A percentile compares a stretch with the other conserved stretches of the same genome.
phyloP scores from a whole-genome alignment of 2,329 filamentous ascomycete species.

The Penicillium crustosum region DNA sequence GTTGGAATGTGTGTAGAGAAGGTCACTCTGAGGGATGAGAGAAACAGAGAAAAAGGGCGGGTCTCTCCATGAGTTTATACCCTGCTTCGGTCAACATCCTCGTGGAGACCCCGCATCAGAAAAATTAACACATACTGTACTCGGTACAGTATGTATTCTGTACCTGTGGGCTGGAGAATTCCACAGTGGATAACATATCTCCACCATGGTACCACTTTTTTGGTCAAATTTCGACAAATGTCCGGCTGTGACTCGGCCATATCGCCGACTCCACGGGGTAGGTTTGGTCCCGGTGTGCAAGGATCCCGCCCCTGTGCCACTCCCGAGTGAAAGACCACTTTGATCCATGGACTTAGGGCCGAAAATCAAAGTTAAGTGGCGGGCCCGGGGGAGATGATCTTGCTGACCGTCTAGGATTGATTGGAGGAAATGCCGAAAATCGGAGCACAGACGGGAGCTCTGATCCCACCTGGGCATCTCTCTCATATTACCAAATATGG shows the following conservation, averaged over 20 bases:
- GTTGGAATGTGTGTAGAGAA: neutral
- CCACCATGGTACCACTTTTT: neutral
- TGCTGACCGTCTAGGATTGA: neutral
- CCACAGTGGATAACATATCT: neutral
- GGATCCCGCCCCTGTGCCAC: slow-evolving; percentile 3
- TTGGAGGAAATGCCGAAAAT: slow-evolving; percentile 6
- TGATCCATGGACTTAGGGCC: neutral
- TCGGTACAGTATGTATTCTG: neutral
- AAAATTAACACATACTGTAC: neutral
- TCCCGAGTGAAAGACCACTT: neutral
- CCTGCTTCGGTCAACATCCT: neutral
- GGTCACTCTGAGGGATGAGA: neutral
- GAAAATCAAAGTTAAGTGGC: neutral
- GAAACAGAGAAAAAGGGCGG: neutral
- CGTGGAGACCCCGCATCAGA: slow-evolving; percentile 21
- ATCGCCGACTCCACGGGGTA: slow-evolving; percentile 12
- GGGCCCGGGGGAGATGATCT: neutral
- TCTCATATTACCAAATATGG: too few species aligned
- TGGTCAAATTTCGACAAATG: neutral
- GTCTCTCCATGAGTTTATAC: slow-evolving; percentile 6
- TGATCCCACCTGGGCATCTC: neutral
- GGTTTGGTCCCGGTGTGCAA: neutral
- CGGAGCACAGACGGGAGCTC: neutral
- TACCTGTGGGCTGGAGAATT: neutral
- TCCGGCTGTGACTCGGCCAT: slow-evolving; percentile 7